Base-by-base conservation (phyloP, 345 rosid genomes). In the Jatropha curcas region DNA sequence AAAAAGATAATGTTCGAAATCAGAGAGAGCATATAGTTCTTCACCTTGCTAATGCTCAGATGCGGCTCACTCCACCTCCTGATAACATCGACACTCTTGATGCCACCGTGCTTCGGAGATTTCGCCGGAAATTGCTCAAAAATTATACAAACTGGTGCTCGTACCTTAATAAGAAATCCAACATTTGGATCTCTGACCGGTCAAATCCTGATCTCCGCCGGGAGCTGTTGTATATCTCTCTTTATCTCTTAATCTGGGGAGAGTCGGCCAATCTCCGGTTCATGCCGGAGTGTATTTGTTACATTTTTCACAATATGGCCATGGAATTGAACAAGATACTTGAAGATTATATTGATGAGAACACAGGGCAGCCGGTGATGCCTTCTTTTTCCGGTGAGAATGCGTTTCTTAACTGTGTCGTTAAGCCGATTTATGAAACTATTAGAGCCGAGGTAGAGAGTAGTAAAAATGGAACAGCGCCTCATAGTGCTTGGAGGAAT, bases 31-130 rank as follows among this genome's bases (percentile, higher is more conserved):
- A 94, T 66, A 70, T 94, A 24, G 97, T 94, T 61, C 97, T 92
- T 58, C 98, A 92, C 75, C 88, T 94, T 34, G 92, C 98, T 10
- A 94, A 94, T 74, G 93, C 97, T 24, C 98, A 92, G 89, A 92
- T 94, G 98, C 97, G 98, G 19, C 93, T 92, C 41, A 63, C 93
- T 10, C 97, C 97, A 4, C 98, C 95, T 20, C 97, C 97, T 27
- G 97, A 92, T 50, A 88, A 90, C 71, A 89, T 92, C 71, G 97
- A 94, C 55, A 72, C 91, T 39, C 98, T 94, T 30, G 97, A 94
- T 43, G 68, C 87, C 46, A 4, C 69, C 13, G 97, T 94, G 31
- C 86, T 94, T 27, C 88, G 97, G 28, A 74, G 88, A 13, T 94
- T 92, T 79, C 82, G 98, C 0, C 79, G 82, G 46, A 90, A 92